A percentile compares a stretch with the other conserved stretches of the same genome.
These are phyloP conservation scores for Trichoderma endophyticum DNA, from an alignment of 2,329 filamentous ascomycete species.

Conservation along the genomic window DNA sequence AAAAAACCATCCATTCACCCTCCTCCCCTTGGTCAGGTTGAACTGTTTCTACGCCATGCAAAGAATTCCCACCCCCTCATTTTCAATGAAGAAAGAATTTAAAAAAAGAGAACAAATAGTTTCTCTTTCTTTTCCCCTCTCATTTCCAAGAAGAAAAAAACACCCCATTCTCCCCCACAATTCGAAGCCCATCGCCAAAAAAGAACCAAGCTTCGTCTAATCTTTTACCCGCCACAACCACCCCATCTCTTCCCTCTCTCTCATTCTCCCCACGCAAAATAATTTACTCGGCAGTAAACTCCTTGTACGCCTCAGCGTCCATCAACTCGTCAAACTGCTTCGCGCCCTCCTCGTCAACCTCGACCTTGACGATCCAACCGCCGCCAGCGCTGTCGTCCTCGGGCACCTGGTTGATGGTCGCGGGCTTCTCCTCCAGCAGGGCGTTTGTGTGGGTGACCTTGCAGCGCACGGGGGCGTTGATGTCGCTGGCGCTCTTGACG, in stretches of 20 bases:
- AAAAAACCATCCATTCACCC: background rate
- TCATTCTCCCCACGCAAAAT: too few relatives aligned
- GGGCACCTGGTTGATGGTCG: conserved; percentile 82
- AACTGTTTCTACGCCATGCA: conserved; percentile 22
- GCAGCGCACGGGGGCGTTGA: conserved; percentile 82
- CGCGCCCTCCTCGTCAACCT: conserved; percentile 63
- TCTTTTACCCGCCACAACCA: conserved; percentile 4
- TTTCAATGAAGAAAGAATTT: background rate
- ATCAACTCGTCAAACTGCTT: conserved; percentile 74
- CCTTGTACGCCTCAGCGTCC: conserved; percentile 73
- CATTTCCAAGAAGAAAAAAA: background rate
- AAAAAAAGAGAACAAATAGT: background rate
- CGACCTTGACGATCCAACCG: conserved; percentile 90
- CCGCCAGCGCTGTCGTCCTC: conserved; percentile 73
- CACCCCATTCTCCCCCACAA: background rate
- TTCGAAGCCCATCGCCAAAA: background rate
- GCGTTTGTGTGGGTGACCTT: conserved; percentile 72
- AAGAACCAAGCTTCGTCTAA: background rate
- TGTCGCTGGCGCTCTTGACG: conserved; percentile 97
- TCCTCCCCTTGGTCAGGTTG: conserved; percentile 23
- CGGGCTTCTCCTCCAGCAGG: conserved; percentile 77
- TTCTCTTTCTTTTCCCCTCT: background rate
- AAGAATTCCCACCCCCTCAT: background rate
- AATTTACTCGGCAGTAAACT: conserved; percentile 53
- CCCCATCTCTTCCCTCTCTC: too few relatives aligned